Evolutionary conservation across 768 basidiomycete species (phyloP).

Genomic region (Mycena albidolilacea): DNA sequence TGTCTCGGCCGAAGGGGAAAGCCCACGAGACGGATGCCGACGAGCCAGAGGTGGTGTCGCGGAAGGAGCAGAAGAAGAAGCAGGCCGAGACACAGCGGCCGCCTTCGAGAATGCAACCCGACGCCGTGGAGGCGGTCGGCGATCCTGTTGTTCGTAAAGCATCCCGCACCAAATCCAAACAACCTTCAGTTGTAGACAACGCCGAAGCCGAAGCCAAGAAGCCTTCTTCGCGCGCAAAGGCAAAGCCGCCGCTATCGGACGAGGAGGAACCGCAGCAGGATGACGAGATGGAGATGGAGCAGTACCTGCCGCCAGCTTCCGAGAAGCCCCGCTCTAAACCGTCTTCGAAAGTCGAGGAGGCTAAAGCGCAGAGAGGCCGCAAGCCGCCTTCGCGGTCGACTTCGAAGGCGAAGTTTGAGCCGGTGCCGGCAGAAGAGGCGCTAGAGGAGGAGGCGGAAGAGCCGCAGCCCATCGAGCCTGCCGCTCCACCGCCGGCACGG

Average conservation of each 20-base stretch:
- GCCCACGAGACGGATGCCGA: slow-evolving; percentile 18
- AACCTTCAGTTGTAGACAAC: slow-evolving; percentile 30
- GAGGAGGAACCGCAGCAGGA: slow-evolving; percentile 38
- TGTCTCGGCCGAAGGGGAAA: slow-evolving; percentile 29
- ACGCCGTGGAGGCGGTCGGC: slow-evolving; percentile 22
- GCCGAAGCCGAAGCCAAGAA: slow-evolving; percentile 28
- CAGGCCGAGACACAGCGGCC: slow-evolving; percentile 13
- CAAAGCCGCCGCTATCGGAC: slow-evolving; percentile 25
- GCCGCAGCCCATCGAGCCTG: slow-evolving; percentile 22
- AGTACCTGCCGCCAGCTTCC: slow-evolving; percentile 39
- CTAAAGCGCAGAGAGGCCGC: slow-evolving; percentile 23
- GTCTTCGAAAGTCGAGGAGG: slow-evolving; percentile 25
- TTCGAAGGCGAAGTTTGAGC: slow-evolving; percentile 31
- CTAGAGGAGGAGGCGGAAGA: slow-evolving; percentile 34
- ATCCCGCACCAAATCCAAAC: slow-evolving; percentile 35
- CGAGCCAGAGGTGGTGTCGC: slow-evolving; percentile 35
- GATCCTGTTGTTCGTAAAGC: slow-evolving; percentile 33
- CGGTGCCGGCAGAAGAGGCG: slow-evolving; percentile 8
- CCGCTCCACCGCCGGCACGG: slow-evolving; percentile 20
- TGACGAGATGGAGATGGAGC: slow-evolving; percentile 37
- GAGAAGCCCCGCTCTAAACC: slow-evolving; percentile 26
- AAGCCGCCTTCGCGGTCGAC: slow-evolving; percentile 33
- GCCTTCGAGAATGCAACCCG: slow-evolving; percentile 31
- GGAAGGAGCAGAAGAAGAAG: slow-evolving; percentile 37
- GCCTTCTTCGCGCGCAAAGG: slow-evolving; percentile 33